Conservation (phyloP, 768 basidiomycete species). For the Clathrus columnatus region DNA sequence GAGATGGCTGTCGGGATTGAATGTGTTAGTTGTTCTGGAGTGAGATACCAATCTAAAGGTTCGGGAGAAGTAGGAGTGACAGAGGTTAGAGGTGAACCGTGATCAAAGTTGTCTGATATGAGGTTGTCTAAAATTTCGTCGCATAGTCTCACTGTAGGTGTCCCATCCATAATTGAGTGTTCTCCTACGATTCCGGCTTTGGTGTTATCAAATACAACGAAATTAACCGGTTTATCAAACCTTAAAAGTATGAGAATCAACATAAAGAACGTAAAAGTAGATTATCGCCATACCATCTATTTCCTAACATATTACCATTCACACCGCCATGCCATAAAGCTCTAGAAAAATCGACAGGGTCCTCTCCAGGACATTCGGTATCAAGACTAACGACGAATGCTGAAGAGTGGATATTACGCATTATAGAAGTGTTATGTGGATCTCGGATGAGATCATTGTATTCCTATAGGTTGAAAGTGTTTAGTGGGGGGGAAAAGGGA, state of each 20-base stretch:
- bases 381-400: conserved; percentile 84
- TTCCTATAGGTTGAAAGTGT: conserved; percentile 35
- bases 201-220: conserved; percentile 77
- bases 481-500: background rate
- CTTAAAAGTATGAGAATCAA: conserved; percentile 17
- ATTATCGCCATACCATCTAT: conserved; percentile 25
- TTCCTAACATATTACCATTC: conserved; percentile 29
- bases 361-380: conserved; percentile 40
- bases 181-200: conserved; percentile 87
- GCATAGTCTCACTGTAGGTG: conserved; percentile 66
- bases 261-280: background rate
- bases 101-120: conserved; percentile 53
- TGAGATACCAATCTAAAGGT: conserved; percentile 58
- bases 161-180: conserved; percentile 88
- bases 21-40: conserved; percentile 28
- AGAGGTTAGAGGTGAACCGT: conserved; percentile 31
- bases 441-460: conserved; percentile 52
- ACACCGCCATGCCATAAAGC: conserved; percentile 76
- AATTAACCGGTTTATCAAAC: conserved; percentile 87
- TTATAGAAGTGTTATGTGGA: conserved; percentile 50
- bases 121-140: conserved; percentile 60
- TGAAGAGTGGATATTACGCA: conserved; percentile 72
- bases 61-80: conserved; percentile 24
- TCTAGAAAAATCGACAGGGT: conserved; percentile 52
- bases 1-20: conserved; percentile 52